Conservation (phyloP, 768 basidiomycete species). For the Termitomyces titanicus region DNA sequence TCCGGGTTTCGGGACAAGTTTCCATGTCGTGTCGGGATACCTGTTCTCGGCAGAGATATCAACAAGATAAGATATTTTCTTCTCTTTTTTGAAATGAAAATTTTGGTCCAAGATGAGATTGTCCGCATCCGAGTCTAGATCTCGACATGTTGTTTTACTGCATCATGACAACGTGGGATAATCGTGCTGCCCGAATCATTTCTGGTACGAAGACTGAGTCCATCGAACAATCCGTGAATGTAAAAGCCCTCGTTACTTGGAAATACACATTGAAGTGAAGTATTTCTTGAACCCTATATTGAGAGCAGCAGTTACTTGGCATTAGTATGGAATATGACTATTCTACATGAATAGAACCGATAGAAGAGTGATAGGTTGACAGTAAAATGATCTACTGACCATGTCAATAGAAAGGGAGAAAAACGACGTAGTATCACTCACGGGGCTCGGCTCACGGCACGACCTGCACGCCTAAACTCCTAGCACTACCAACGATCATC, state of each 20-base stretch:
- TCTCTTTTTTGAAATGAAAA: conserved; percentile 3
- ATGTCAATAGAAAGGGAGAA: conserved; percentile 7
- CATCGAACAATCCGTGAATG: conserved; percentile 1
- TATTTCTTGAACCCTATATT: conserved; percentile 12
- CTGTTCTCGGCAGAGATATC: conserved; percentile 55
- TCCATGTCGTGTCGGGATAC: conserved; percentile 57
- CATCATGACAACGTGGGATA: conserved; percentile 8
- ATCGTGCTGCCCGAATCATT: neutral
- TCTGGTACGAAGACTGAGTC: conserved; percentile 6
- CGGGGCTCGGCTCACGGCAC: conserved; percentile 58
- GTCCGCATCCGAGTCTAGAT: conserved; percentile 6
- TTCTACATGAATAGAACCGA: conserved; percentile 16
- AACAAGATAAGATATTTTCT: conserved; percentile 50
- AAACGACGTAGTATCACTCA: conserved; percentile 17
- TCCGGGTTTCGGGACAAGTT: conserved; percentile 62
- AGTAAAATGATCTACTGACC: conserved; percentile 7
- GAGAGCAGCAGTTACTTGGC: conserved; percentile 7
- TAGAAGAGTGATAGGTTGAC: conserved; percentile 6
- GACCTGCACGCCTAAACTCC: conserved; percentile 85
- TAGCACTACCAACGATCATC: conserved; percentile 86
- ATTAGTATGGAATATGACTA: conserved; percentile 16
- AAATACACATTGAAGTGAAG: conserved; percentile 5
- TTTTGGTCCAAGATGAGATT: neutral
- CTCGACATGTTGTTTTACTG: conserved; percentile 4
- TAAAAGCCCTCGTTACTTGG: conserved; percentile 3